These are phyloP conservation scores for Phytopythium ostracodes DNA, from an alignment of 352 stramenopile species.

Conservation along the genomic window DNA sequence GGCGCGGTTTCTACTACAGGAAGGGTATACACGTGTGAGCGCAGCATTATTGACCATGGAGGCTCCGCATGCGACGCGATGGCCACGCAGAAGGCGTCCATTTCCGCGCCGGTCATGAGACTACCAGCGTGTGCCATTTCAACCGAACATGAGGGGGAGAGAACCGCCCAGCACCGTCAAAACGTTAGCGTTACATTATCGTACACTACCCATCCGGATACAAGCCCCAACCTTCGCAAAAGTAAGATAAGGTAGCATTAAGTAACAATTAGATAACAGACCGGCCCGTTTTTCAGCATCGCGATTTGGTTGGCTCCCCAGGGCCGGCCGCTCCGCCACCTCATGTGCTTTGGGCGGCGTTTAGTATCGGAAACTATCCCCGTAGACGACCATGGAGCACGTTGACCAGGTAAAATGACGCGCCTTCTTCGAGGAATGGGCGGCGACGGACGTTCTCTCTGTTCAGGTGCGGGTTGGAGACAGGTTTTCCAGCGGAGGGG, in stretches of 20 bases:
- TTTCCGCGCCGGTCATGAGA: background rate
- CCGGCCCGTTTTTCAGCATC: background rate
- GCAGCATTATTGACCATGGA: no score
- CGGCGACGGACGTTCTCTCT: background rate
- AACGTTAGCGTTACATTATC: background rate
- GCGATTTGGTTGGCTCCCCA: background rate
- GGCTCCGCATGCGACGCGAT: background rate
- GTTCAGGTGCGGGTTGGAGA: slow-evolving; percentile 5
- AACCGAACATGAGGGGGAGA: background rate
- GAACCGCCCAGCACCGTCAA: background rate
- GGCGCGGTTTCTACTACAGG: no score
- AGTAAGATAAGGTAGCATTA: background rate
- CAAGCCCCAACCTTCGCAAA: background rate
- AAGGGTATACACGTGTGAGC: background rate
- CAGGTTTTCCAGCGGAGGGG: background rate
- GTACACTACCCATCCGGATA: background rate
- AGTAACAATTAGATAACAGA: background rate
- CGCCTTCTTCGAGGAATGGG: background rate
- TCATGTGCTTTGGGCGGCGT: background rate
- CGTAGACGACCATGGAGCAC: slow-evolving; percentile 4
- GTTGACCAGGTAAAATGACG: slow-evolving; percentile 1
- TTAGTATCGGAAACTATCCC: slow-evolving; percentile 1
- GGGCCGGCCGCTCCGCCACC: background rate
- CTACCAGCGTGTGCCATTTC: background rate
- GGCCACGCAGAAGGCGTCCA: background rate